phyloP scores from a whole-genome alignment of 495 filamentous ascomycete species.

The Penicillium mononematosum region DNA sequence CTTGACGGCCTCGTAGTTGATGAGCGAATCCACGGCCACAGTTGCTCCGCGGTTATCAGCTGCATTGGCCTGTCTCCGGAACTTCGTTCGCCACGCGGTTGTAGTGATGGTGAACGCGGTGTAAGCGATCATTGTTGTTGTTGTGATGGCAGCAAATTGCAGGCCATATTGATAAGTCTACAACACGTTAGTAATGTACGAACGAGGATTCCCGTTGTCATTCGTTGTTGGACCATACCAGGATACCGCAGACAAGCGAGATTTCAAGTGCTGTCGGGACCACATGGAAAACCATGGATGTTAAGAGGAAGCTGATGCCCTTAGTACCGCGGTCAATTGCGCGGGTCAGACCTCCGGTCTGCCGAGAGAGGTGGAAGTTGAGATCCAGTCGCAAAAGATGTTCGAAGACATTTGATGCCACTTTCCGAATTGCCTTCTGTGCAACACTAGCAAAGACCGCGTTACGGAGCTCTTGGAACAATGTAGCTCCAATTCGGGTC shows the following conservation, averaged over 20 bases:
- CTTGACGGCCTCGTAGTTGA: constrained; percentile 99
- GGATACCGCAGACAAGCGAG: constrained; percentile 87
- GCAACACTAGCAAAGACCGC: constrained; percentile 96
- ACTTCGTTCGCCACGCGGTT: constrained; percentile 95
- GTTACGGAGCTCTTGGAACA: constrained; percentile 91
- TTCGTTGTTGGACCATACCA: constrained; percentile 44
- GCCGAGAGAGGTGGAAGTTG: constrained; percentile 88
- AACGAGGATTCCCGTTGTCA: not conserved
- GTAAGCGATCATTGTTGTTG: constrained; percentile 87
- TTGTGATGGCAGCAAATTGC: constrained; percentile 89
- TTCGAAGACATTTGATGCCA: constrained; percentile 88
- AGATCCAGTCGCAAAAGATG: constrained; percentile 87
- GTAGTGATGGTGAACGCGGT: constrained; percentile 93
- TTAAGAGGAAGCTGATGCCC: constrained; percentile 93
- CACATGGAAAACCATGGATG: constrained; percentile 98
- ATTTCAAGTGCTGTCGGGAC: constrained; percentile 93
- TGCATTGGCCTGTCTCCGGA: constrained; percentile 89
- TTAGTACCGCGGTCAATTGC: constrained; percentile 97
- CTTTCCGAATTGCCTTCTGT: constrained; percentile 89
- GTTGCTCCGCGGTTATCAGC: constrained; percentile 95
- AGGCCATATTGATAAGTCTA: constrained; percentile 92
- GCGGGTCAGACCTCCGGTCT: constrained; percentile 90
- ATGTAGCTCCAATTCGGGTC: constrained; percentile 78
- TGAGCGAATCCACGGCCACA: constrained; percentile 91
- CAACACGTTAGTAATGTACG: constrained; percentile 22